Conservation (phyloP, 805 yeast species). For the Kodamaea restingae region DNA sequence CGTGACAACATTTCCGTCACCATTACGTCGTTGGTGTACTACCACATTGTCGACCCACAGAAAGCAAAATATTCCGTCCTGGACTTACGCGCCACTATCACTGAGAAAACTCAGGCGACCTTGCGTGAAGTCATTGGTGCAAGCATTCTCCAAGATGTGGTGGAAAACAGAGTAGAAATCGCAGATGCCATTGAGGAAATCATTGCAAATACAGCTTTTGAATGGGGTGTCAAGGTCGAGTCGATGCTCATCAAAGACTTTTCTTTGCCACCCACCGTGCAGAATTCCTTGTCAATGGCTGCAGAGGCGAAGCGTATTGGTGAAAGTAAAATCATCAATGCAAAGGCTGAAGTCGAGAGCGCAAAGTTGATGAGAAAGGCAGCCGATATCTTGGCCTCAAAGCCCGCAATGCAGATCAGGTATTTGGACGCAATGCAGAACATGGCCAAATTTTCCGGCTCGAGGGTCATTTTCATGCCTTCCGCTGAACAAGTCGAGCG, state of each 20-base stretch:
- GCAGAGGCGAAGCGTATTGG: slow-evolving; percentile 75
- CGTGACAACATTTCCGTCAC: slow-evolving; percentile 60
- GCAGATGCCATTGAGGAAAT: slow-evolving; percentile 61
- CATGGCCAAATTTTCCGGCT: slow-evolving; percentile 58
- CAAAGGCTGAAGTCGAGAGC: slow-evolving; percentile 71
- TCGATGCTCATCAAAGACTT: slow-evolving; percentile 66
- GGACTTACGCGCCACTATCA: slow-evolving; percentile 51
- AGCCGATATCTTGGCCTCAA: slow-evolving; percentile 68
- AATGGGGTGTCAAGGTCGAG: slow-evolving; percentile 71
- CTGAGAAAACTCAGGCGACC: slow-evolving; percentile 69
- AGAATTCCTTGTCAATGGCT: slow-evolving; percentile 62
- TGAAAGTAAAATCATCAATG: slow-evolving; percentile 70
- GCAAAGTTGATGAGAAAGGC: slow-evolving; percentile 77
- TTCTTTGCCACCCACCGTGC: slow-evolving; percentile 49
- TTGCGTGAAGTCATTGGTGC: slow-evolving; percentile 69
- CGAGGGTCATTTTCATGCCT: slow-evolving; percentile 77
- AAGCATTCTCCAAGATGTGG: slow-evolving; percentile 62
- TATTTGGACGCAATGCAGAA: slow-evolving; percentile 75
- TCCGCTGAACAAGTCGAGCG: slow-evolving; percentile 40
- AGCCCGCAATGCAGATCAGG: slow-evolving; percentile 75
- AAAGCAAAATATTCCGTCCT: slow-evolving; percentile 57
- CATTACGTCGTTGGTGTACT: slow-evolving; percentile 65
- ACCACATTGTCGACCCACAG: slow-evolving; percentile 64
- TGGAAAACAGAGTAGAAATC: slow-evolving; percentile 68
- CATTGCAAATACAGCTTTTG: slow-evolving; percentile 56